Percentiles rank a stretch among this genome's conserved stretches.
Evolutionary conservation across 1,284 basidiomycete species (phyloP).

Genomic region (Cutaneotrichosporon dermatis): DNA sequence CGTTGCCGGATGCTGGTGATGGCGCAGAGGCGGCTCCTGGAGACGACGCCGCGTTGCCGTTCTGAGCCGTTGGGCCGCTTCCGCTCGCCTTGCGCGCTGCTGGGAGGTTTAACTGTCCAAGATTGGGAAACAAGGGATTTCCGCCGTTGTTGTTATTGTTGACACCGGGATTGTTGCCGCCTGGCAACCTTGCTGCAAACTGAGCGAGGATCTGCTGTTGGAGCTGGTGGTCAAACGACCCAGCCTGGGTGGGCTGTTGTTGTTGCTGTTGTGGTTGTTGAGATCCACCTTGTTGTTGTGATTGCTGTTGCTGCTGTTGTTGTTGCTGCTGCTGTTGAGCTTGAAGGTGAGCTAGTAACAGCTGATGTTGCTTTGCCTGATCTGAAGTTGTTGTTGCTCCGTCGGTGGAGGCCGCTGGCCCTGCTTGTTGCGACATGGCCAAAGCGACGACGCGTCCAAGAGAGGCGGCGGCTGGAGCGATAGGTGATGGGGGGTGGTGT

Average conservation of each 20-base stretch:
- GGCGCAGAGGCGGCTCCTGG: neutral
- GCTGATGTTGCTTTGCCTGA: constrained; percentile 5
- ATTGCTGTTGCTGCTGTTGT: constrained; percentile 8
- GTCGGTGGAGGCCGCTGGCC: constrained; percentile 12
- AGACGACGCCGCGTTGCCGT: neutral
- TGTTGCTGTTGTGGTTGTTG: constrained; percentile 7
- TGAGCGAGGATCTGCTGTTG: constrained; percentile 20
- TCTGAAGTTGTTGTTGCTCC: neutral
- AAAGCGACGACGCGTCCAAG: constrained; percentile 6
- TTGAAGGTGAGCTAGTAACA: neutral
- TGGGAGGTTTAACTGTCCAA: constrained; percentile 11
- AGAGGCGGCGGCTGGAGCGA: neutral
- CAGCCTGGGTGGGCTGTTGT: neutral
- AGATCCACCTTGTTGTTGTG: neutral
- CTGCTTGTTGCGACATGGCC: constrained; percentile 15
- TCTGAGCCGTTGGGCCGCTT: neutral
- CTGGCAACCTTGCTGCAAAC: constrained; percentile 10
- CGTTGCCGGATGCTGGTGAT: neutral
- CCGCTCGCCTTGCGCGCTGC: constrained; percentile 8
- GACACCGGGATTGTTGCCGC: neutral
- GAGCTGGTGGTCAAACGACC: constrained; percentile 5
- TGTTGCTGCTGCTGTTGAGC: neutral
- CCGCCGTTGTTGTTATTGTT: constrained; percentile 5
- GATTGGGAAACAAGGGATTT: constrained; percentile 8
- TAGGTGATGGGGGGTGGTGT: neutral